Evolutionary conservation across 2,329 filamentous ascomycete genomes (phyloP).

Genomic region (Pleoardoris graminearum): DNA sequence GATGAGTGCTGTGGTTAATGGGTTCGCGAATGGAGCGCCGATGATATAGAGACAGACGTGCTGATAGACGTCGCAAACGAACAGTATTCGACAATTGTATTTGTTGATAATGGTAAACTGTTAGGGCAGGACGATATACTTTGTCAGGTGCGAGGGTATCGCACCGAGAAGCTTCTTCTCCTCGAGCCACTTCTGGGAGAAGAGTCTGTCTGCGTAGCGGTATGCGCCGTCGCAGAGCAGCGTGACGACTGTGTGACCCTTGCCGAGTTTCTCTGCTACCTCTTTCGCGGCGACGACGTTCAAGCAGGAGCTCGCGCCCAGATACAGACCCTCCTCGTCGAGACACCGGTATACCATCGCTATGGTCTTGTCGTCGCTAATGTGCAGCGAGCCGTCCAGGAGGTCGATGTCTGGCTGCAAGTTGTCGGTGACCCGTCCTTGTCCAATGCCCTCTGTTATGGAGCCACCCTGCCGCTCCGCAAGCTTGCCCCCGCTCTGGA

Average conservation of each 20-base stretch:
- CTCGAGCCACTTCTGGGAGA: constrained; percentile 87
- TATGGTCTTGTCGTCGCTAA: constrained; percentile 91
- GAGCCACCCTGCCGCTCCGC: constrained; percentile 80
- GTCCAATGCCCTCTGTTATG: constrained; percentile 97
- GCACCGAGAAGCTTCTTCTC: constrained; percentile 80
- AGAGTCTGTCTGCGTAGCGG: constrained; percentile 89
- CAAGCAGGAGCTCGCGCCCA: constrained; percentile 89
- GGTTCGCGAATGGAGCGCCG: constrained; percentile 63
- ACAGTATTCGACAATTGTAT: constrained; percentile 6
- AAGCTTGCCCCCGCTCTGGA: constrained; percentile 80
- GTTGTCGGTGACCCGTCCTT: constrained; percentile 96
- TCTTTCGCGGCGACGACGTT: constrained; percentile 97
- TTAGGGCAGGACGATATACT: constrained; percentile 90
- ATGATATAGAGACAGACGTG: constrained; percentile 16
- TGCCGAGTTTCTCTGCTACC: constrained; percentile 86
- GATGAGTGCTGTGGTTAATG: constrained; percentile 76
- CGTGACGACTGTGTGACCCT: constrained; percentile 88
- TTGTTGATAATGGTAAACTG: constrained; percentile 1
- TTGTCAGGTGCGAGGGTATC: constrained; percentile 82
- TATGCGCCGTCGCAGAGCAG: constrained; percentile 97
- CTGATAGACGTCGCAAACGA: constrained; percentile 30
- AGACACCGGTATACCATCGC: constrained; percentile 97
- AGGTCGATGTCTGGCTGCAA: constrained; percentile 80
- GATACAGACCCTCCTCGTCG: constrained; percentile 92
- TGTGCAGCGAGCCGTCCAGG: constrained; percentile 80